Evolutionary conservation across 1,139 yeast species (phyloP).

Genomic region (Taphrina betulina): DNA sequence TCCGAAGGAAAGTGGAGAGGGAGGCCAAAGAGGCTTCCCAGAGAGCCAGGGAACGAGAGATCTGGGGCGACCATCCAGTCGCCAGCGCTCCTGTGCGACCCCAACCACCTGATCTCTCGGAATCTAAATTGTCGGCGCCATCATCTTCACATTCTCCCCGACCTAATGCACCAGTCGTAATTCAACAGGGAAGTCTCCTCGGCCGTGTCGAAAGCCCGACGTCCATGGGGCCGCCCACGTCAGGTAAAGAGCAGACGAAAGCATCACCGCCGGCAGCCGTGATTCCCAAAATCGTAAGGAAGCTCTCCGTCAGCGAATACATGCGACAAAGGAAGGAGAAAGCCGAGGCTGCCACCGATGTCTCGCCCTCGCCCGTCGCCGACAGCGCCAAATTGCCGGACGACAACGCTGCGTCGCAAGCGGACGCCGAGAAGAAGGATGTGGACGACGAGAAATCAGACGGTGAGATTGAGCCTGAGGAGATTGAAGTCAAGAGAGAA

Average conservation of each 20-base stretch:
- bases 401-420: too few relatives aligned
- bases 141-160: not conserved
- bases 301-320: conserved; percentile 25
- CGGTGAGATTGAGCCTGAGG: conserved; percentile 11
- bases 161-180: too few relatives aligned
- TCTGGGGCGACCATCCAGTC: conserved; percentile 25
- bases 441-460: conserved; percentile 13
- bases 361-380: conserved; percentile 1
- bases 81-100: not conserved
- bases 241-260: conserved; percentile 3
- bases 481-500: conserved; percentile 1
- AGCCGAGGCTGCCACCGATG: not conserved
- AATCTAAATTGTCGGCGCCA: not conserved
- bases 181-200: not conserved
- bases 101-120: not conserved
- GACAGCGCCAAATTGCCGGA: not conserved
- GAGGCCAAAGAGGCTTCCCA: conserved; percentile 21
- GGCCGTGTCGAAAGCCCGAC: conserved; percentile 3
- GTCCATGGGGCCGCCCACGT: conserved; percentile 26
- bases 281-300: conserved; percentile 21
- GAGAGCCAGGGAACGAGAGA: conserved; percentile 28
- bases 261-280: conserved; percentile 10
- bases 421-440: not conserved
- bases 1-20: conserved; percentile 10
- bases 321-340: conserved; percentile 25